Percentiles rank a stretch among this genome's conserved stretches.
Conservation (phyloP, 2,329 filamentous ascomycete genomes). For the Ascochyta koolunga region DNA sequence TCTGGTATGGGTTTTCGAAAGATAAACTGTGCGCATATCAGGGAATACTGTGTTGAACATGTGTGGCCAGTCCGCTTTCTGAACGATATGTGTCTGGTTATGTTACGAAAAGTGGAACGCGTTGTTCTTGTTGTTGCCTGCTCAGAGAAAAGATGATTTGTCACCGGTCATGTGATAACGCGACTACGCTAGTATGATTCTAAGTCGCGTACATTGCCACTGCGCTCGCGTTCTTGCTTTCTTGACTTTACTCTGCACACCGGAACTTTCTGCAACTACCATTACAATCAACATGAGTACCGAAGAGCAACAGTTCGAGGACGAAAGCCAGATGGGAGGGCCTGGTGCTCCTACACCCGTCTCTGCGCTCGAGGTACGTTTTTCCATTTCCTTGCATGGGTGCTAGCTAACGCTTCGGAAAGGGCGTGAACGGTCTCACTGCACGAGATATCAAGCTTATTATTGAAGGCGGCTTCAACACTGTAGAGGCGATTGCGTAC, state of each 20-base stretch:
- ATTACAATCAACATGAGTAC: constrained; percentile 50
- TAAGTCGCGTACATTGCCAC: constrained; percentile 18
- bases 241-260: neutral
- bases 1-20: too few species aligned
- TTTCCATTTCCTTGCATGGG: neutral
- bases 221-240: constrained; percentile 1
- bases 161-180: constrained; percentile 28
- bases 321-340: constrained; percentile 72
- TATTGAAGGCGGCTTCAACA: constrained; percentile 90
- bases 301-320: constrained; percentile 69
- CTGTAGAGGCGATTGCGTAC: constrained; percentile 94
- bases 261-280: neutral
- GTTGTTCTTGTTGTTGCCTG: neutral
- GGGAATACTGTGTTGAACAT: too few species aligned
- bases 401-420: constrained; percentile 17
- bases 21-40: too few species aligned
- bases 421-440: constrained; percentile 90
- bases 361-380: constrained; percentile 77
- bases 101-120: too few species aligned
- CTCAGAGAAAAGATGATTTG: neutral
- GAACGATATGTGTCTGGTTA: too few species aligned
- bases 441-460: constrained; percentile 94
- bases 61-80: too few species aligned
- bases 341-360: constrained; percentile 95
- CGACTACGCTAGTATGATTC: constrained; percentile 24